Conservation (phyloP, 2,329 filamentous ascomycete genomes). For the Blastomyces silverae region DNA sequence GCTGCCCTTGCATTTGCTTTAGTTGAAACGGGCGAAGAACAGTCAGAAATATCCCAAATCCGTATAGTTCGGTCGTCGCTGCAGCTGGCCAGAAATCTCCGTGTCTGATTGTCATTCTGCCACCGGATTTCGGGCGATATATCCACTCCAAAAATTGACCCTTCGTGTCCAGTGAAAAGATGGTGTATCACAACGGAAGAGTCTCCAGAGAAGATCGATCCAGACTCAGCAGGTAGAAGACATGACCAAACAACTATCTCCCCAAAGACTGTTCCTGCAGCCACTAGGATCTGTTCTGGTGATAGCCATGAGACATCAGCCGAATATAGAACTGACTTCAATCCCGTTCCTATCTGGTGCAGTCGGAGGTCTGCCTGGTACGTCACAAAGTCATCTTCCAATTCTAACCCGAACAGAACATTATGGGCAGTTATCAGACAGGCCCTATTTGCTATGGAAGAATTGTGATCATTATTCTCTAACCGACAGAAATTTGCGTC, state of each 20-base stretch:
- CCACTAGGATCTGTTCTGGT: constrained; percentile 59
- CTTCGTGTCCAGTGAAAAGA: constrained; percentile 67
- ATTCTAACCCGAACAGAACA: constrained; percentile 55
- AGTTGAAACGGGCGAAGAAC: constrained; percentile 34
- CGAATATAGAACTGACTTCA: constrained; percentile 81
- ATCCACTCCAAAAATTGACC: constrained; percentile 84
- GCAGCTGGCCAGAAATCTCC: constrained; percentile 74
- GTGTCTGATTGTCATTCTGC: constrained; percentile 33
- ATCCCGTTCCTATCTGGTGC: constrained; percentile 43
- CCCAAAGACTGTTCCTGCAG: constrained; percentile 87
- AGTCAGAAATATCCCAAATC: constrained; percentile 73
- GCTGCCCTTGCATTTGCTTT: not conserved
- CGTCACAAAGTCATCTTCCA: constrained; percentile 20
- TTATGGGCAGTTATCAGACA: constrained; percentile 82
- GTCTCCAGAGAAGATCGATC: constrained; percentile 17
- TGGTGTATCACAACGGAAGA: constrained; percentile 44
- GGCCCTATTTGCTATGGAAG: constrained; percentile 37
- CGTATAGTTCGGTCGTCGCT: constrained; percentile 89
- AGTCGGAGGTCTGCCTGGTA: constrained; percentile 27
- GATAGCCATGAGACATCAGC: constrained; percentile 64
- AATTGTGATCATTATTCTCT: constrained; percentile 24
- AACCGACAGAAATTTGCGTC: constrained; percentile 51
- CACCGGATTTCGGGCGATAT: constrained; percentile 56
- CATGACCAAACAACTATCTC: constrained; percentile 88
- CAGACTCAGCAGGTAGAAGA: constrained; percentile 28